Base-by-base conservation (phyloP, 2,329 filamentous ascomycete species). In the Aspergillus alliaceus region DNA sequence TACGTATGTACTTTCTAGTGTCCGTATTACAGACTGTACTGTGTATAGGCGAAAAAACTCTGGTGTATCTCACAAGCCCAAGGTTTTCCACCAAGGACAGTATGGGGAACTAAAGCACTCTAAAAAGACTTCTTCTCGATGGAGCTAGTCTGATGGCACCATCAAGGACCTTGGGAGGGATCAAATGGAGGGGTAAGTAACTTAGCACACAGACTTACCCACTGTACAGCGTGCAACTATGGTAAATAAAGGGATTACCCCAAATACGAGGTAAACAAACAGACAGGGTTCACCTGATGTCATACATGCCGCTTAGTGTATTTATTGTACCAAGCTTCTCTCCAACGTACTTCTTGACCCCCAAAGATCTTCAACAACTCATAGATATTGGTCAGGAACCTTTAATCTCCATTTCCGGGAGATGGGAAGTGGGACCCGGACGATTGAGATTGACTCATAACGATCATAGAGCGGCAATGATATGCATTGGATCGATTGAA, bases 331-430 rank as follows among this genome's bases (percentile, higher is more conserved):
- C 9, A 31, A 31, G 25, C 20, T 18, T 14, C 9, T 11, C 14
- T 42, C n/a, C 39, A 42, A 42, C 20, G 39, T 24, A n/a, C n/a
- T 42, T 42, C 35, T 42, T 22, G 25, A 12, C n/a, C 12, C 24
- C n/a, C n/a, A n/a, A 44, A 6, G 27, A 32, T 48, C 27, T 32
- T 20, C n/a, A 20, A 6, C 25, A 34, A 18, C 9, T 5, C 9
- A 20, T 27, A 53, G n/a, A n/a, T n/a, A n/a, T 53, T 40, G 34
- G 58, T 57, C 58, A 59, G 59, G 59, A 60, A 56, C 56, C 32
- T 32, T 40, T 50, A 52, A 58, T 51, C 46, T 24, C 55, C 46
- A 32, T 39, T 32, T 39, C 48, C 31, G 35, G 46, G 37, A 25
- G 56, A 18, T 54, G 53, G 47, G 52, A 58, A 56, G 54, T 56